These are phyloP conservation scores for Vigna angularis DNA, from an alignment of 306 rosid species.

Conservation along the genomic window DNA sequence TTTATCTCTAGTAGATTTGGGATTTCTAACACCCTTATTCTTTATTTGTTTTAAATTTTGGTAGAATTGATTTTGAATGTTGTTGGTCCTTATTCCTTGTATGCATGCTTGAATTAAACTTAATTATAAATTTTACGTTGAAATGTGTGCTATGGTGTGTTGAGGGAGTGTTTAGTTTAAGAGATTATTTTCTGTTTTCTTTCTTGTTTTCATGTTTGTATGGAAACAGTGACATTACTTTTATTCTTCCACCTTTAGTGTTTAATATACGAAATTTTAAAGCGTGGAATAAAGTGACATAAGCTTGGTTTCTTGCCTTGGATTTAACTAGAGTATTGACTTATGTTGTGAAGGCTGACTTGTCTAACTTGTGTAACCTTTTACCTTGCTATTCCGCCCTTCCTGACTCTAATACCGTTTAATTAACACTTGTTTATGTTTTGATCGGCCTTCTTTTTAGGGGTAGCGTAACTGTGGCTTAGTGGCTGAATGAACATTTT, in stretches of 20 bases:
- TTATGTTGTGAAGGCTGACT: neutral
- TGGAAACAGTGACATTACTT: too few relatives aligned
- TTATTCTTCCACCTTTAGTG: neutral
- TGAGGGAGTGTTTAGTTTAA: neutral
- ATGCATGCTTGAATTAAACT: neutral
- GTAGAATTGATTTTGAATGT: neutral
- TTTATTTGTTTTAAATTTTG: neutral
- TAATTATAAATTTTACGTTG: neutral
- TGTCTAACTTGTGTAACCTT: constrained; percentile 13
- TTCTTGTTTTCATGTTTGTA: neutral
- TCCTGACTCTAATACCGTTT: neutral
- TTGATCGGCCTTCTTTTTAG: neutral
- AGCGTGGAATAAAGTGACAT: neutral
- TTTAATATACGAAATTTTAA: neutral
- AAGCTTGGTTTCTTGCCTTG: constrained; percentile 9
- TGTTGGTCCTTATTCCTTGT: neutral
- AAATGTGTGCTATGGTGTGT: neutral
- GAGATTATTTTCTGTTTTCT: neutral
- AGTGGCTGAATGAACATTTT: neutral
- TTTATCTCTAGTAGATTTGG: too few relatives aligned
- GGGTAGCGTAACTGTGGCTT: constrained; percentile 6
- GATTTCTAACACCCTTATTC: neutral
- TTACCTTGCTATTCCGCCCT: constrained; percentile 1
- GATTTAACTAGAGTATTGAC: neutral
- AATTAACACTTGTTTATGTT: neutral